Base-by-base conservation (phyloP, 2,329 filamentous ascomycete genomes). In the Trichoderma afroharzianum region DNA sequence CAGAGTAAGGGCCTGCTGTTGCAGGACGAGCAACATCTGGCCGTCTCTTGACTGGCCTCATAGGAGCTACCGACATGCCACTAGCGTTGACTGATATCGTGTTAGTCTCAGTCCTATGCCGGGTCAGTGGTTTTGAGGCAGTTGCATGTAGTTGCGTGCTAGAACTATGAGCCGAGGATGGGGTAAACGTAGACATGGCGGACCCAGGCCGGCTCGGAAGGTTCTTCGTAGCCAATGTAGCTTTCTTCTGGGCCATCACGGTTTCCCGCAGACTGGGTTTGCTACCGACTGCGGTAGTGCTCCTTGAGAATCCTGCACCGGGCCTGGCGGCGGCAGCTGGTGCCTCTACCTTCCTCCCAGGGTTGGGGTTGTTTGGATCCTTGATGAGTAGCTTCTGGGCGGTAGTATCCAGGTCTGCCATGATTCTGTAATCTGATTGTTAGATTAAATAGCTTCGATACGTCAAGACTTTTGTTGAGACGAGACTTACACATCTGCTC, bases 371-470 rank as follows among this genome's bases (percentile, higher is more conserved):
- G 77, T 90, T 88, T 1, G 93, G 86, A 75, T 97, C 93, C 76
- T 94, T 97, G 75, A 95, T 91, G 21, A 99, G 85, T 36, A 95
- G 85, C 70, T 90, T 91, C 79, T 93, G 93, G 3, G 94, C 92
- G 18, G 94, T 94, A 8, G 88, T 79, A 72, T 98, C 95, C 14
- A 98, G 86, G 15, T 87, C 87, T 53, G 89, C 88, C 86, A 97
- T 92, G 76, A 98, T 93, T 6, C 91, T 94, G 72, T 14, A 72
- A 6, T 43, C 9, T 50, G n/a, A 2, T 24, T 28, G 68, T 64
- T 64, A 70, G 69, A n/a, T 28, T 39, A 9, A 12, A 50, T 11
- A 15, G 18, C n/a, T 55, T 57, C 6, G 2, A 9, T 5, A 18
- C 18, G 21, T 24, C 6, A 36, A 58, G 6, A 28, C 33, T 32